These are phyloP conservation scores for Verticillium nonalfalfae DNA, from an alignment of 2,329 filamentous ascomycete species.

Conservation along the genomic window DNA sequence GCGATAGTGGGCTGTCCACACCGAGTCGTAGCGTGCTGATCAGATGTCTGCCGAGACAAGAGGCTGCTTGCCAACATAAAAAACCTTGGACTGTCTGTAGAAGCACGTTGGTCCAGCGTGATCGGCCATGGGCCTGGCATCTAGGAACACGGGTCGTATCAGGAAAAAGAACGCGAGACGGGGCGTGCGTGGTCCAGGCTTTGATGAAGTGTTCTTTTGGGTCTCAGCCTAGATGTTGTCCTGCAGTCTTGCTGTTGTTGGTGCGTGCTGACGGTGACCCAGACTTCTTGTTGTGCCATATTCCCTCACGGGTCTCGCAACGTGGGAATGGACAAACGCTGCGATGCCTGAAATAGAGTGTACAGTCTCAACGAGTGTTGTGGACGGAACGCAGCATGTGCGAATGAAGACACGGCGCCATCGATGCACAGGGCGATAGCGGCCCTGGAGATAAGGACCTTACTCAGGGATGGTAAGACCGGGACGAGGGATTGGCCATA, in stretches of 20 bases:
- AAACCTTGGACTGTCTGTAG: background rate
- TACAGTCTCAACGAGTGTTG: too few relatives aligned
- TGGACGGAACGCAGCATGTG: too few relatives aligned
- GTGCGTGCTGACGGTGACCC: background rate
- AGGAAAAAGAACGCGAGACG: background rate
- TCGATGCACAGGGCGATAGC: too few relatives aligned
- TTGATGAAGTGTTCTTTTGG: background rate
- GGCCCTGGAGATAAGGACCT: too few relatives aligned
- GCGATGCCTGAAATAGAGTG: too few relatives aligned
- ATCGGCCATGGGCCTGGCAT: background rate
- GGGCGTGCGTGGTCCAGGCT: background rate
- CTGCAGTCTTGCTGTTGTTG: background rate
- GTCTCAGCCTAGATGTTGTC: background rate
- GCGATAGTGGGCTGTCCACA: background rate
- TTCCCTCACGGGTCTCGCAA: too few relatives aligned
- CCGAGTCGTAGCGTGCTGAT: background rate
- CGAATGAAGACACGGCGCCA: too few relatives aligned
- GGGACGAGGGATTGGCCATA: too few relatives aligned
- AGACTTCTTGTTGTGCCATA: background rate
- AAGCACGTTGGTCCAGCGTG: background rate
- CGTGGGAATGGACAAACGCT: too few relatives aligned
- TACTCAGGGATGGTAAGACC: too few relatives aligned
- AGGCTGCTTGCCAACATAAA: background rate
- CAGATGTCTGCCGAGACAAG: background rate
- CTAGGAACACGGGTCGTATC: background rate